Evolutionary conservation across 331 rosid genomes (phyloP).

Genomic region (Spiraea crenata): DNA sequence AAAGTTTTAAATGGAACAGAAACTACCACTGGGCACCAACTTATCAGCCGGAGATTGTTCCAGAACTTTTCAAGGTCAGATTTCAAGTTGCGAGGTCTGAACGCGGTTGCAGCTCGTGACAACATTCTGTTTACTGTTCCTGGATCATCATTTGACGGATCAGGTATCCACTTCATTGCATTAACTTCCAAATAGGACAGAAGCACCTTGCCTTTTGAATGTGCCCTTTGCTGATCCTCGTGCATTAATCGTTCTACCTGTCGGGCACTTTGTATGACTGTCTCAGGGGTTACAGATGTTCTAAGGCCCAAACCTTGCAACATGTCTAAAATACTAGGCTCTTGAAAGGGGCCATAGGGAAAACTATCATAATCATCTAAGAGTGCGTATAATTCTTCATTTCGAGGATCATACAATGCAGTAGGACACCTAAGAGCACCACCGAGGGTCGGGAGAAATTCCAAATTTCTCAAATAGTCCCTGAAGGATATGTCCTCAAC

Average conservation of each 20-base stretch:
- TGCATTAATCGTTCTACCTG: conserved; percentile 68
- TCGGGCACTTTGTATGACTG: conserved; percentile 79
- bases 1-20: conserved; percentile 71
- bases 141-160: conserved; percentile 56
- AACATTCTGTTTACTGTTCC: conserved; percentile 74
- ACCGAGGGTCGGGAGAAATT: conserved; percentile 62
- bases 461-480: conserved; percentile 70
- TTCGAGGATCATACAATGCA: conserved; percentile 80
- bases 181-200: conserved; percentile 91
- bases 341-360: conserved; percentile 72
- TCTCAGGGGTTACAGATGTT: conserved; percentile 77
- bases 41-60: conserved; percentile 75
- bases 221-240: conserved; percentile 75
- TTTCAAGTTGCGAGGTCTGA: conserved; percentile 56
- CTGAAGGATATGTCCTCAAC: conserved; percentile 66
- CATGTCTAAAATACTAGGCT: conserved; percentile 68
- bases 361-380: conserved; percentile 77
- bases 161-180: conserved; percentile 87
- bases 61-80: conserved; percentile 87
- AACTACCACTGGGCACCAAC: conserved; percentile 90
- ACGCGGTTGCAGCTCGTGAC: conserved; percentile 70
- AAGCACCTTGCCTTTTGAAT: conserved; percentile 73
- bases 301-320: conserved; percentile 83
- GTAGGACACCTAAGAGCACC: conserved; percentile 74
- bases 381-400: conserved; percentile 80